Conservation (phyloP, 2,329 filamentous ascomycete genomes). For the Sarocladium brachiariae region DNA sequence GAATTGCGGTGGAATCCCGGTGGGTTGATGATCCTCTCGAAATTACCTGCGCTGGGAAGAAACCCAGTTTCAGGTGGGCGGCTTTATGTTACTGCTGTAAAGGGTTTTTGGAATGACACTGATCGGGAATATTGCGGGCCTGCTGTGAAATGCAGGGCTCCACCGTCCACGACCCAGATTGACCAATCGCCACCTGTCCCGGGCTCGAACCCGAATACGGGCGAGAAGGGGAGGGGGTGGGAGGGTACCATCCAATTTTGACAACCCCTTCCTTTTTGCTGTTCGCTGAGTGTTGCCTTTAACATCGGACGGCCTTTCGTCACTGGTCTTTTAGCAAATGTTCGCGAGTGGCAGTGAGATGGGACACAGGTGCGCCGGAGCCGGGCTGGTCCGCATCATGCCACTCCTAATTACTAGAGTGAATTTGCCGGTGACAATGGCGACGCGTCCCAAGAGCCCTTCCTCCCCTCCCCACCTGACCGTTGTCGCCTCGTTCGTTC, state of each 20-base stretch:
- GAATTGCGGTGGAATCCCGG: not conserved
- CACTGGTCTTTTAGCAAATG: not conserved
- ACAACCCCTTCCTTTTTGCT: not conserved
- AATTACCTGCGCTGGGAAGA: too few relatives aligned
- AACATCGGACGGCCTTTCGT: not conserved
- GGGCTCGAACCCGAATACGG: conserved; percentile 8
- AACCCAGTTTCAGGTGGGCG: not conserved
- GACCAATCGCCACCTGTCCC: not conserved
- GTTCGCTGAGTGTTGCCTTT: conserved; percentile 6
- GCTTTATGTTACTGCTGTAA: not conserved
- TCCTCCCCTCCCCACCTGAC: not conserved
- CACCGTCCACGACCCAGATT: not conserved
- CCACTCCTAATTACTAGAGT: conserved; percentile 1
- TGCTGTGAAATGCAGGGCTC: not conserved
- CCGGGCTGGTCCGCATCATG: conserved; percentile 3
- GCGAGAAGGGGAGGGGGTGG: too few relatives aligned
- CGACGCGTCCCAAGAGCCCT: not conserved
- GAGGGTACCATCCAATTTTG: not conserved
- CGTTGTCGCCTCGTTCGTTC: not conserved
- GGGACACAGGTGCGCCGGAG: not conserved
- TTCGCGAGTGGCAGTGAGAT: not conserved
- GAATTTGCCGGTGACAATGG: not conserved
- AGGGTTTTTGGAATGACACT: not conserved
- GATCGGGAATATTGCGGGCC: not conserved
- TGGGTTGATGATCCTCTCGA: not conserved